Conservation (phyloP, 129 eudicot species). For the Deinandra increscens region DNA sequence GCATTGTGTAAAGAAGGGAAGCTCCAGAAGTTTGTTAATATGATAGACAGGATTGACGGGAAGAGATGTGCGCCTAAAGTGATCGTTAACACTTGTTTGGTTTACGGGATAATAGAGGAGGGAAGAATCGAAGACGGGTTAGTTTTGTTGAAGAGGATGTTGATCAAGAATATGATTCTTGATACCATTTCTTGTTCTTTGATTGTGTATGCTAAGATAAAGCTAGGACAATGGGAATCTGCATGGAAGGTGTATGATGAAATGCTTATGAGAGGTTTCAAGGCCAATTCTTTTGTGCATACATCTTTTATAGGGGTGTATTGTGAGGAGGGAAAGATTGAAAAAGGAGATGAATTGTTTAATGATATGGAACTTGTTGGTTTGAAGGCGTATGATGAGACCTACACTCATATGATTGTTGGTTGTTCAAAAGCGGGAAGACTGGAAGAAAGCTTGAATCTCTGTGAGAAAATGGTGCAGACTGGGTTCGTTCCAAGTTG, state of each 20-base stretch:
- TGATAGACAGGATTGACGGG: conserved; percentile 66
- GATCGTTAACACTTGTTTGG: conserved; percentile 68
- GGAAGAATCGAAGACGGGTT: conserved; percentile 58
- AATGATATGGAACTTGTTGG: conserved; percentile 52
- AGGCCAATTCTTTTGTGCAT: conserved; percentile 25
- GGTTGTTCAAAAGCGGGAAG: conserved; percentile 53
- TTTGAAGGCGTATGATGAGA: conserved; percentile 47
- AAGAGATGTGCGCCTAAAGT: conserved; percentile 61
- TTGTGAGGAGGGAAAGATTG: conserved; percentile 54
- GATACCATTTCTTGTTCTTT: conserved; percentile 68
- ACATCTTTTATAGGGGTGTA: conserved; percentile 47
- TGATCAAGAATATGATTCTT: conserved; percentile 68
- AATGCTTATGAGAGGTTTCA: conserved; percentile 32
- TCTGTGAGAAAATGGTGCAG: conserved; percentile 53
- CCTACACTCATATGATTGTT: conserved; percentile 49
- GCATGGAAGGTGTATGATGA: conserved; percentile 56
- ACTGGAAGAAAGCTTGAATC: conserved; percentile 49
- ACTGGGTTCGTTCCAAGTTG: conserved; percentile 55
- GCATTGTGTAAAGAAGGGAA: conserved; percentile 85
- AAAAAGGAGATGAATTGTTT: conserved; percentile 47
- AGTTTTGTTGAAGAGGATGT: conserved; percentile 54
- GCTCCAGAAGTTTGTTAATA: conserved; percentile 49
- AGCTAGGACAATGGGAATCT: conserved; percentile 47
- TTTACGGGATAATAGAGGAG: conserved; percentile 57
- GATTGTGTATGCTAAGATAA: conserved; percentile 59